phyloP scores from a whole-genome alignment of 179 eudicot species.

The Spinacia oleracea region DNA sequence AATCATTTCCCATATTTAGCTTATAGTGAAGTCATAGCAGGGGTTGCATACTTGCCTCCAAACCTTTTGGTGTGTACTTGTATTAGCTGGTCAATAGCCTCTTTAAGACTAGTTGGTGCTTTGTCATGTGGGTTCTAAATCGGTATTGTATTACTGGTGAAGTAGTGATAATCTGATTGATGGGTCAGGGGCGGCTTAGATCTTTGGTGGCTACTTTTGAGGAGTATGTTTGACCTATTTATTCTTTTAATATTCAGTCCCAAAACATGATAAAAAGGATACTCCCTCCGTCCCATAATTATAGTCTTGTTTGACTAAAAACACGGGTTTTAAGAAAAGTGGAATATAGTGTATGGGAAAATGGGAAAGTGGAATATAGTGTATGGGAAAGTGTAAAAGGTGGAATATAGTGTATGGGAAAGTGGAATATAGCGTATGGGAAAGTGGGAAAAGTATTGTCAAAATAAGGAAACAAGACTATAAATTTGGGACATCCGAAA shows the following conservation, averaged over 20 bases:
- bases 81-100: neutral
- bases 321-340: no score
- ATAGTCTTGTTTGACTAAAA: no score
- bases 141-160: neutral
- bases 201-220: neutral
- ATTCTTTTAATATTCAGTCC: no score
- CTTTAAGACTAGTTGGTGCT: neutral
- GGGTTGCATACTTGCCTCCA: neutral
- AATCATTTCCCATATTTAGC: neutral
- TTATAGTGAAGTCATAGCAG: neutral
- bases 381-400: no score
- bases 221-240: neutral
- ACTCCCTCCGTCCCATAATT: no score
- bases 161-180: neutral
- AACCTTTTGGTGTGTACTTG: neutral
- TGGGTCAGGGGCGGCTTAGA: neutral
- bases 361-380: no score
- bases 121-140: neutral
- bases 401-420: no score
- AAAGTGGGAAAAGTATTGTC: no score
- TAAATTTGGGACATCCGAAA: no score
- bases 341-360: no score
- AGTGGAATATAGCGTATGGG: no score
- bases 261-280: neutral
- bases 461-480: no score